Conservation (phyloP, 73 alveolate genomes). For the Tetrahymena malaccensis region DNA sequence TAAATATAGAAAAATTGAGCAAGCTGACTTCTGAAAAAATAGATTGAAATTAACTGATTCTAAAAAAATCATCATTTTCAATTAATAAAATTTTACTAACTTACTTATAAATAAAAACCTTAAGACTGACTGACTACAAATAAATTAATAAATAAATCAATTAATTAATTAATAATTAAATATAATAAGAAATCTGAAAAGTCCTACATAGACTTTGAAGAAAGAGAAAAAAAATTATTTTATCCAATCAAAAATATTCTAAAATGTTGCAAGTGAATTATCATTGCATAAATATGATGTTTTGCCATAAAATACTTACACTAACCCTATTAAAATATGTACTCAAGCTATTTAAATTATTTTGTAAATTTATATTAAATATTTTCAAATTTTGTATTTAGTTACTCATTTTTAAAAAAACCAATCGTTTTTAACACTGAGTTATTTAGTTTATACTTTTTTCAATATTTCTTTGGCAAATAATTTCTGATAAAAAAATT, state of each 20-base stretch:
- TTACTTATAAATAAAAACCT: too few species aligned
- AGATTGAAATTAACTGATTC: neutral
- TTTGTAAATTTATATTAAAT: neutral
- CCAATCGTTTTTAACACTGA: neutral
- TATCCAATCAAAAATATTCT: too few species aligned
- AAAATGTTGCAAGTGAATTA: too few species aligned
- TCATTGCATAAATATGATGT: too few species aligned
- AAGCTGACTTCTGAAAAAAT: neutral
- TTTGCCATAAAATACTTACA: neutral
- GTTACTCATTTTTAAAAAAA: neutral
- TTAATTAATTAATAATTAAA: too few species aligned
- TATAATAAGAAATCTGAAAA: too few species aligned
- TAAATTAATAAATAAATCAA: too few species aligned
- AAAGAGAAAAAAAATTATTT: too few species aligned
- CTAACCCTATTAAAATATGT: neutral
- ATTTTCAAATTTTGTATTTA: too few species aligned
- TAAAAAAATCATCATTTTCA: neutral
- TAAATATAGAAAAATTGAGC: neutral
- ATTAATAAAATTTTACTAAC: neutral
- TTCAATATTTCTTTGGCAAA: neutral
- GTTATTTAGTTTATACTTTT: neutral
- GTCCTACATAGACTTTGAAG: too few species aligned
- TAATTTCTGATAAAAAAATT: neutral
- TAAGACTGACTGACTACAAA: too few species aligned
- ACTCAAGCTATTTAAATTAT: neutral